Conservation (phyloP, 306 rosid species). For the Herpetospermum pedunculosum region DNA sequence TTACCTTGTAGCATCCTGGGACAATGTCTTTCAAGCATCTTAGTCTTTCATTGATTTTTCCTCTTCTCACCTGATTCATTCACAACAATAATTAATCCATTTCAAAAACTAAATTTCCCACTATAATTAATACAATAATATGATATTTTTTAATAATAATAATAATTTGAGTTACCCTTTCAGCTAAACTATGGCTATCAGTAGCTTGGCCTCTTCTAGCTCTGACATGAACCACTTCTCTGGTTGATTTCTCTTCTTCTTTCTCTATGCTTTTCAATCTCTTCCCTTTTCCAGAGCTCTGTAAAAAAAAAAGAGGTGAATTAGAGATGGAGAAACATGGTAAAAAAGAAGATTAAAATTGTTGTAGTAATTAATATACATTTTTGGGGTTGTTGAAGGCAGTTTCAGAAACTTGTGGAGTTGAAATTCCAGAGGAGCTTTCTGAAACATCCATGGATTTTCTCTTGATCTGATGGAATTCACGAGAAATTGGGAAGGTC, state of each 20-base stretch:
- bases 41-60: conserved; percentile 81
- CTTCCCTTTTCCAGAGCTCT: conserved; percentile 63
- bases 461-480: conserved; percentile 36
- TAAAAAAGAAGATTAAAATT: too few species aligned
- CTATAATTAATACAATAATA: too few species aligned
- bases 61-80: conserved; percentile 75
- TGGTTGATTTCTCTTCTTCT: conserved; percentile 48
- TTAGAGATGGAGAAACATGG: too few species aligned
- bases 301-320: neutral
- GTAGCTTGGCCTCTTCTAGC: conserved; percentile 99
- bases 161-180: conserved; percentile 84
- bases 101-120: neutral
- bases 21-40: conserved; percentile 83
- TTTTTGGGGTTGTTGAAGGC: conserved; percentile 31
- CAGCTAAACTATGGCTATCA: conserved; percentile 95
- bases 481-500: neutral
- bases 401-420: conserved; percentile 47
- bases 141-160: too few species aligned
- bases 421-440: conserved; percentile 52
- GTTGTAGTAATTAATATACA: too few species aligned
- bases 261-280: conserved; percentile 34
- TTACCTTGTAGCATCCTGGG: conserved; percentile 93
- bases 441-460: conserved; percentile 33
- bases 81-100: neutral
- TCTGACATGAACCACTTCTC: conserved; percentile 92